These are phyloP conservation scores for Nakazawaea pomicola DNA, from an alignment of 805 yeast species.

Conservation along the genomic window DNA sequence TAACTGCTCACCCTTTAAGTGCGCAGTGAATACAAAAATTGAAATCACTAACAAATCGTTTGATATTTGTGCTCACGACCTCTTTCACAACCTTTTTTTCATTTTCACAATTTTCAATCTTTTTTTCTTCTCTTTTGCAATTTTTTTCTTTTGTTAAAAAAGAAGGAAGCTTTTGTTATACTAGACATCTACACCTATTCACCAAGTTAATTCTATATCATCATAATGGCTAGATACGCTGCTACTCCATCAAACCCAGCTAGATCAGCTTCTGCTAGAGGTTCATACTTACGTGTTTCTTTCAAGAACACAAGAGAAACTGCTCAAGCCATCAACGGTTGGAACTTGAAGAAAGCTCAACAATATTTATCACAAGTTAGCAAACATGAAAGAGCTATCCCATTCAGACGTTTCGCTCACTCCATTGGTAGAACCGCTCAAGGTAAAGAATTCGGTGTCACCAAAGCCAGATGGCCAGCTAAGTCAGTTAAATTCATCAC, in stretches of 20 bases:
- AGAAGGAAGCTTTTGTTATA: too few relatives aligned
- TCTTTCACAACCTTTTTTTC: too few relatives aligned
- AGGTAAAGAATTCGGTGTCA: constrained; percentile 99
- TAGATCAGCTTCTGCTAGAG: constrained; percentile 98
- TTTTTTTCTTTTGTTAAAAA: too few relatives aligned
- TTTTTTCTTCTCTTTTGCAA: too few relatives aligned
- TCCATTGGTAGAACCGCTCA: constrained; percentile 99
- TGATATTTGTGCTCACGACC: too few relatives aligned
- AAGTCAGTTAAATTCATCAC: constrained; percentile 95
- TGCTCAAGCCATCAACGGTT: constrained; percentile 96
- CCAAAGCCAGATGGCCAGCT: constrained; percentile 99
- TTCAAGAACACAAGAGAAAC: constrained; percentile 99
- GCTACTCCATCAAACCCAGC: constrained; percentile 99
- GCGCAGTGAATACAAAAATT: too few relatives aligned
- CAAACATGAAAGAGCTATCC: constrained; percentile 99
- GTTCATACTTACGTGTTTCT: constrained; percentile 98
- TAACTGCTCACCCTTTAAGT: too few relatives aligned
- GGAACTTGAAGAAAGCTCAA: constrained; percentile 96
- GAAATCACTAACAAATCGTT: too few relatives aligned
- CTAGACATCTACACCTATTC: too few relatives aligned
- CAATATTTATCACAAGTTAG: constrained; percentile 92
- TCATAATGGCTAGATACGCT: constrained; percentile 97
- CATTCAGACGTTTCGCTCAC: constrained; percentile 96
- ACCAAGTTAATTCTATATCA: constrained; percentile 5
- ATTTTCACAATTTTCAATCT: too few relatives aligned